Evolutionary conservation across 2,329 filamentous ascomycete genomes (phyloP), one percentile per base, ranked within the genome.

Genomic region (Penicillium sp.): DNA sequence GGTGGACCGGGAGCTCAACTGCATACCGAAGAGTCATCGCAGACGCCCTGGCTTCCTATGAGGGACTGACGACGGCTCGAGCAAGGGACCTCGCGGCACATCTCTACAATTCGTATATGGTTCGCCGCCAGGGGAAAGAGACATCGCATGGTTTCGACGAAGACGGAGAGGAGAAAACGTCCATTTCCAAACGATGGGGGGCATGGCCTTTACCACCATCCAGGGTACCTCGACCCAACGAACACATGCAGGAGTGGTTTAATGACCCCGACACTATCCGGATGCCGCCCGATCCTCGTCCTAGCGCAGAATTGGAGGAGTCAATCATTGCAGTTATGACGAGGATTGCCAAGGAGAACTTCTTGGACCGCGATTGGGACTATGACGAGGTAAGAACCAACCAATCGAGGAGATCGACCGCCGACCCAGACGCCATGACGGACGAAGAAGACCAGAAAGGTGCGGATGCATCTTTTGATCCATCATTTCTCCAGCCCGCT

Each of bases 21-120:
- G 86, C 85, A 58, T 96, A 91, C 90, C 79, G 82, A 55, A 89
- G 92, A 70, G 94, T 96, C 88, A 95, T 89, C 14, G 85, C 88
- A 55, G 88, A 94, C 70, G 94, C 97, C 71, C 82, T 92, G 50
- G 77, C 79, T 7, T 78, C 89, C 2, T 81, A 81, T 51, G 74
- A 79, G 5, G 84, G 86, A 7, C 75, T 95, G 49, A 81, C 86
- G 51, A 79, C 82, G 41, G 67, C 84, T 14, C 78, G 82, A 31
- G 81, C 86, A 35, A 76, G 80, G 47, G 86, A 96, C 65, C 74
- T 96, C 10, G 78, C 83, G 0, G 73, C 86, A 40, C 92, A 96
- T 72, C 75, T 96, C 5, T 95, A 89, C 73, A 90, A 94, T 69
- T 79, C 87, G 0, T 87, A 87, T 72, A 81, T 81, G 31, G 74